These are phyloP conservation scores for Boletus pseudo-olivaceus DNA, from an alignment of 768 basidiomycete genomes.

Conservation along the genomic window DNA sequence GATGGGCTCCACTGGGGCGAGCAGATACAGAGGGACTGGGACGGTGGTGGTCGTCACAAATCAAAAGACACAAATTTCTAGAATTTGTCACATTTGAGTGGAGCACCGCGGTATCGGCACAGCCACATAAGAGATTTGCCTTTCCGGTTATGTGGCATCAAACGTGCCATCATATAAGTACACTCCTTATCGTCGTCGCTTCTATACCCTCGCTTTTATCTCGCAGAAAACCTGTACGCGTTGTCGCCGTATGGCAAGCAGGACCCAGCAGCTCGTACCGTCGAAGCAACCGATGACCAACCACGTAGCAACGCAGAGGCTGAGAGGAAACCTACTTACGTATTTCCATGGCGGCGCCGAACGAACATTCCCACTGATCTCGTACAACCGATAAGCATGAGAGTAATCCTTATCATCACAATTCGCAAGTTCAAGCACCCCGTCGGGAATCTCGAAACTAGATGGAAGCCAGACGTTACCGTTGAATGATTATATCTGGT, in stretches of 20 bases:
- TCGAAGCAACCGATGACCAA: too few relatives aligned
- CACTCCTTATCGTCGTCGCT: neutral
- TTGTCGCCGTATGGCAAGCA: neutral
- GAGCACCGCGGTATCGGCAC: constrained; percentile 18
- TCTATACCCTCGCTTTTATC: neutral
- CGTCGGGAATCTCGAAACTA: constrained; percentile 1
- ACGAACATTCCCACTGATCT: neutral
- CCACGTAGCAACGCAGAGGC: neutral
- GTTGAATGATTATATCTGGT: neutral
- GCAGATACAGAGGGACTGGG: constrained; percentile 1
- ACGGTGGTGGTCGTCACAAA: constrained; percentile 15
- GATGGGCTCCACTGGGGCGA: neutral
- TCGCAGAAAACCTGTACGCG: neutral
- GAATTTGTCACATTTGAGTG: constrained; percentile 24
- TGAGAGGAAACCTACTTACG: constrained; percentile 7
- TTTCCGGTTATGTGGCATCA: constrained; percentile 2
- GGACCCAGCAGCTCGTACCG: neutral
- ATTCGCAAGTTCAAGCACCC: neutral
- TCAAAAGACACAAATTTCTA: constrained; percentile 17
- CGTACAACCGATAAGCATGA: constrained; percentile 4
- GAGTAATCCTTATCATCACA: constrained; percentile 12
- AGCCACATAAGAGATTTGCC: constrained; percentile 20
- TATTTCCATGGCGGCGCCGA: neutral
- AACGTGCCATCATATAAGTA: neutral
- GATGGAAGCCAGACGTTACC: neutral